Evolutionary conservation across 345 rosid genomes (phyloP), one percentile per base, ranked within the genome.

Genomic region (Abelmoschus esculentus): DNA sequence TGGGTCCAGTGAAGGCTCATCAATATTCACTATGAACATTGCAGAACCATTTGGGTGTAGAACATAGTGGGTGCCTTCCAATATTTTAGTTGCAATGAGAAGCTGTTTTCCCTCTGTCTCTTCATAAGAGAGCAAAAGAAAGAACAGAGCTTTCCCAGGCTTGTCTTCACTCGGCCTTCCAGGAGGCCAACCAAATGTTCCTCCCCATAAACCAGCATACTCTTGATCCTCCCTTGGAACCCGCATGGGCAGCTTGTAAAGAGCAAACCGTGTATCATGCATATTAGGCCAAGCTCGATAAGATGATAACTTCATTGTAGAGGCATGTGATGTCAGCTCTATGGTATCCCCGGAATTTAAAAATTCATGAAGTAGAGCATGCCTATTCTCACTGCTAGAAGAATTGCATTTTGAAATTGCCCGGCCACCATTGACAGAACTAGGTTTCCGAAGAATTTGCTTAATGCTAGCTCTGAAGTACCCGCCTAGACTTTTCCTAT

Each of bases 41-140:
- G 96, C 87, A 1, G 96, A 90, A 38, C 98, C 98, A 77, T 87
- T 92, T 67, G 98, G 98, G 80, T 87, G 90, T 71, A 83, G 79
- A 72, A 86, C 98, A 67, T 92, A 88, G 76, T 90, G 90, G 61
- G 86, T 92, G 15, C 98, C 96, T 79, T 91, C 96, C 61, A 91
- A 81, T 76, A 91, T 91, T 79, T 92, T 92, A 56, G 91, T 90
- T 22, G 96, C 98, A 59, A 90, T 82, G 44, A 92, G 90, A 47
- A 72, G 74, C 13, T 71, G 79, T 59, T 80, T 83, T 22, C 84
- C 88, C 56, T 80, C 75, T 57, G 86, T 78, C 75, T 90, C 84
- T 63, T 84, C 91, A 58, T 90, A 92, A 26, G 93, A 85, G 69
- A 92, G 87, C 82, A 90, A 75, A 74, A 92, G 84, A 79, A 92